Conservation (phyloP, 441 rosid genomes). For the Flueggea neowawraea region DNA sequence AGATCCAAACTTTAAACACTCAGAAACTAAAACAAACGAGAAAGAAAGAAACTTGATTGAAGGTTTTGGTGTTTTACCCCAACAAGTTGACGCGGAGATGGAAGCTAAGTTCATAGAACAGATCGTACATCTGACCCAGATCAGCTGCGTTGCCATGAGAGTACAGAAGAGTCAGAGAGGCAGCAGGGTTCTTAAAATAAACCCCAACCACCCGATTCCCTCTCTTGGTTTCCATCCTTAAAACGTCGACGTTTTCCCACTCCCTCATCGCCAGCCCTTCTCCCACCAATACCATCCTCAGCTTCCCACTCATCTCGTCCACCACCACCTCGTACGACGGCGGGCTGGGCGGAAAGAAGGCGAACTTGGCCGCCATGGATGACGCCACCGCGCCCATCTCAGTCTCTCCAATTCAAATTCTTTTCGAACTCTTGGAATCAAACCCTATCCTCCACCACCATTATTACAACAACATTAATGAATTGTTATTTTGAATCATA, state of each 20-base stretch:
- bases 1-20: neutral
- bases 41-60: too few relatives aligned
- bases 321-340: conserved; percentile 66
- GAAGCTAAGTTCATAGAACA: conserved; percentile 71
- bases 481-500: too few relatives aligned
- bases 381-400: conserved; percentile 85
- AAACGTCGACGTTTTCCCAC: conserved; percentile 65
- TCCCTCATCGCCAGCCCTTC: conserved; percentile 18
- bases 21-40: neutral
- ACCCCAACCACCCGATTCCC: conserved; percentile 82
- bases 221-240: conserved; percentile 66
- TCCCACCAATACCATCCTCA: conserved; percentile 58
- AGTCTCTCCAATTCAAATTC: too few relatives aligned
- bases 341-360: conserved; percentile 88
- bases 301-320: conserved; percentile 49
- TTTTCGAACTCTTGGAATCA: too few relatives aligned
- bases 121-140: conserved; percentile 87
- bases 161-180: conserved; percentile 69
- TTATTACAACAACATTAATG: too few relatives aligned
- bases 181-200: conserved; percentile 68
- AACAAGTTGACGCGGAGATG: conserved; percentile 86
- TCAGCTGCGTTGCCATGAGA: conserved; percentile 97
- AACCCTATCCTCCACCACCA: too few relatives aligned
- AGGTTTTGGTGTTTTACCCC: conserved; percentile 43
- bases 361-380: conserved; percentile 90